These are phyloP conservation scores for Salvia rosmarinus DNA, from an alignment of 257 asterid genomes.

Conservation along the genomic window DNA sequence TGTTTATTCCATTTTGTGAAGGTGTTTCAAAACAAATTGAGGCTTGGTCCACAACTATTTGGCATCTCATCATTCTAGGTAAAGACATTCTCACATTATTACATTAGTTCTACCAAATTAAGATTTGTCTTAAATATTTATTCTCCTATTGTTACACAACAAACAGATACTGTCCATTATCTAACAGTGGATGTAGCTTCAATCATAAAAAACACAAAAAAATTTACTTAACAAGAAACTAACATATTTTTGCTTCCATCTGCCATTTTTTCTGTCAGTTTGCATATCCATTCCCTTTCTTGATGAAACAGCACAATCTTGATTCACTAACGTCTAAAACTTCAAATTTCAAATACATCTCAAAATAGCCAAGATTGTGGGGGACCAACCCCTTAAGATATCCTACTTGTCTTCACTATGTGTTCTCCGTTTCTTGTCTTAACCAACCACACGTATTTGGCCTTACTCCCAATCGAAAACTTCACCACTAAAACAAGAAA, in stretches of 20 bases:
- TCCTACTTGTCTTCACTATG: slow-evolving; percentile 59
- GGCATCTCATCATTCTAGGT: slow-evolving; percentile 25
- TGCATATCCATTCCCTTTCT: slow-evolving; percentile 28
- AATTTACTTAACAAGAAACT: neutral
- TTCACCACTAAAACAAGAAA: slow-evolving; percentile 9
- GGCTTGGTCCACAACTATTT: slow-evolving; percentile 39
- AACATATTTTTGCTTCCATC: slow-evolving; percentile 41
- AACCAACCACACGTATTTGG: slow-evolving; percentile 30
- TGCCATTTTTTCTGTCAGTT: slow-evolving; percentile 17
- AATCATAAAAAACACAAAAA: neutral
- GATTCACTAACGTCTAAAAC: slow-evolving; percentile 23
- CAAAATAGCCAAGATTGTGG: slow-evolving; percentile 48
- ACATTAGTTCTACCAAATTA: neutral
- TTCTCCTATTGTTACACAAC: too few relatives aligned
- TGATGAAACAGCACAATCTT: slow-evolving; percentile 41
- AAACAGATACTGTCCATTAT: too few relatives aligned
- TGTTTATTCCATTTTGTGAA: slow-evolving; percentile 41
- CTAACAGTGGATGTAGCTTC: too few relatives aligned
- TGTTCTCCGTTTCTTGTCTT: slow-evolving; percentile 38
- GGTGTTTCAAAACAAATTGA: slow-evolving; percentile 32
- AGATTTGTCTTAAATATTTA: neutral
- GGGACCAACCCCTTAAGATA: slow-evolving; percentile 60
- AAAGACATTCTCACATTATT: slow-evolving; percentile 9
- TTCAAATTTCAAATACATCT: slow-evolving; percentile 15
- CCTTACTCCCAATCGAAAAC: slow-evolving; percentile 7